Percentiles rank a stretch among this genome's conserved stretches.
phyloP scores from a whole-genome alignment of 306 rosid species.

The Spatholobus suberectus region DNA sequence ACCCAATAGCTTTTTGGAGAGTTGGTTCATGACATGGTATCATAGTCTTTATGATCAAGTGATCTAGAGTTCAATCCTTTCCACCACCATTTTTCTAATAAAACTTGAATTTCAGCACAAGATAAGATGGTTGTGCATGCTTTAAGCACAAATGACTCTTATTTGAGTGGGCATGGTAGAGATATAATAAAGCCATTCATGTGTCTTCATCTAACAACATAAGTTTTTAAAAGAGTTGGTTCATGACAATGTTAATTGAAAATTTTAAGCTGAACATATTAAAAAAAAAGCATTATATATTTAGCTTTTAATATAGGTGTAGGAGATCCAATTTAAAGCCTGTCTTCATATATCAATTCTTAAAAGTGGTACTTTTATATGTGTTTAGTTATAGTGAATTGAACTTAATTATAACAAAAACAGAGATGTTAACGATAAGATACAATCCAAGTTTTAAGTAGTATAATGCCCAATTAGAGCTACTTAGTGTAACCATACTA shows the following conservation, averaged over 20 bases:
- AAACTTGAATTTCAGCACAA: not conserved
- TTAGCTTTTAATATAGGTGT: not conserved
- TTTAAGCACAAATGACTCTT: not conserved
- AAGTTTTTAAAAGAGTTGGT: not conserved
- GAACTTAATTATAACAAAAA: not conserved
- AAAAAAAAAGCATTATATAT: not conserved
- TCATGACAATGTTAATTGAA: not conserved
- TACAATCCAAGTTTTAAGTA: not conserved
- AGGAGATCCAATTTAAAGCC: not conserved
- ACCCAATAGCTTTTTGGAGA: not conserved
- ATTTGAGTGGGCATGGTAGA: too few relatives aligned
- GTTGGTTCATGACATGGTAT: not conserved
- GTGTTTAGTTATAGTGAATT: too few relatives aligned
- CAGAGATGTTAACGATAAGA: not conserved
- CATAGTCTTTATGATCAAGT: not conserved
- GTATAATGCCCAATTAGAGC: not conserved
- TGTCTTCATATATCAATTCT: not conserved
- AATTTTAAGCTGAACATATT: not conserved
- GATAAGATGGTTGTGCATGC: not conserved
- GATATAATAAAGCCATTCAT: not conserved
- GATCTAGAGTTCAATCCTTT: not conserved
- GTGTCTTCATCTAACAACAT: too few relatives aligned
- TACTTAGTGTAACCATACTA: not conserved
- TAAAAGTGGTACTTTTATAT: not conserved
- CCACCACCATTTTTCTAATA: not conserved